Percentiles rank a stretch among this genome's conserved stretches.
Conservation (phyloP, 495 filamentous ascomycete genomes). For the Amniculicola lignicola region DNA sequence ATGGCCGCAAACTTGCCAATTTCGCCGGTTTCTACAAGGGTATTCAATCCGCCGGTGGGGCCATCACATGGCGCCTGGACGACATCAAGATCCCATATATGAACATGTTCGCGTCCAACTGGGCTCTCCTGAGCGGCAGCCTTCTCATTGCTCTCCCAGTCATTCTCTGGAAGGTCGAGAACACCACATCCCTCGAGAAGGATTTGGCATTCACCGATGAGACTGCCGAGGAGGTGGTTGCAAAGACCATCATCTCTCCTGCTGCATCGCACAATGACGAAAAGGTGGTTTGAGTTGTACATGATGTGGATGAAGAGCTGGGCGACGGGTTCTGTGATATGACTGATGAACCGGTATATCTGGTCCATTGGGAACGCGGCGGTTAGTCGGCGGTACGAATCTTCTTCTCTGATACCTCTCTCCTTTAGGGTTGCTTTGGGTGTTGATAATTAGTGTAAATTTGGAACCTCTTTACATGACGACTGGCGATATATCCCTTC, state of each 20-base stretch:
- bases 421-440: background rate
- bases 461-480: no score
- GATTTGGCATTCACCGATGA: conserved; percentile 83
- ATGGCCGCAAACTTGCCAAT: conserved; percentile 86
- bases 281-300: no score
- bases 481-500: no score
- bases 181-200: conserved; percentile 66
- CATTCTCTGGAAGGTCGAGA: conserved; percentile 73
- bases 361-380: no score
- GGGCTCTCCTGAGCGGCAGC: conserved; percentile 68
- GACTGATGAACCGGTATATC: no score
- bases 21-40: conserved; percentile 95
- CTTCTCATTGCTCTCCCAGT: conserved; percentile 75
- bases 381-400: no score
- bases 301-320: no score
- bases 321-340: no score
- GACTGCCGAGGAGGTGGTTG: conserved; percentile 62
- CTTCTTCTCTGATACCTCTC: conserved; percentile 5
- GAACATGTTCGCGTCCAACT: conserved; percentile 54
- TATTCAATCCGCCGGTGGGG: conserved; percentile 90
- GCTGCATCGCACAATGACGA: conserved; percentile 3
- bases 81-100: conserved; percentile 60
- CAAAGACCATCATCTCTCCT: conserved; percentile 17
- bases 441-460: conserved; percentile 7
- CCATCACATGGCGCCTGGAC: conserved; percentile 78